Conservation (phyloP, 768 basidiomycete species). For the Cystofilobasidium ferigula region DNA sequence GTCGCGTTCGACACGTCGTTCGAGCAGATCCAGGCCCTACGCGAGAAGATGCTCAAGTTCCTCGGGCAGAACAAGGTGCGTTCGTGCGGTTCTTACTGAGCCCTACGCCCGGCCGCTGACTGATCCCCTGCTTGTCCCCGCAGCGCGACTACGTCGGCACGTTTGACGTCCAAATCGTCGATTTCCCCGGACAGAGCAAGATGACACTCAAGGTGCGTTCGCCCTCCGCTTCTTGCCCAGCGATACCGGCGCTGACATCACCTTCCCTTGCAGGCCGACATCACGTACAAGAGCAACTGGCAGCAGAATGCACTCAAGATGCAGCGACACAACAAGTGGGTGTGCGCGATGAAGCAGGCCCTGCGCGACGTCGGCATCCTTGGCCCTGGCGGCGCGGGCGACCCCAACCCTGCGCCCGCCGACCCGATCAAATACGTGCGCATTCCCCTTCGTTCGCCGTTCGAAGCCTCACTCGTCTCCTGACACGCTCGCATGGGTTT, state of each 20-base stretch:
- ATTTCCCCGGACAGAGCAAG: slow-evolving; percentile 57
- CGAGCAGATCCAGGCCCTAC: slow-evolving; percentile 64
- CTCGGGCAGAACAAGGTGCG: slow-evolving; percentile 46
- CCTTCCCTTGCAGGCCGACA: slow-evolving; percentile 11
- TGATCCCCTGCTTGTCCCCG: background rate
- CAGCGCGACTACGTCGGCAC: slow-evolving; percentile 61
- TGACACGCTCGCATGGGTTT: background rate
- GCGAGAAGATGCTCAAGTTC: slow-evolving; percentile 69
- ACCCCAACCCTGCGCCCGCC: slow-evolving; percentile 35
- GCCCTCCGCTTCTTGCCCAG: background rate
- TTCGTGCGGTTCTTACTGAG: background rate
- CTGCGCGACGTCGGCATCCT: slow-evolving; percentile 57
- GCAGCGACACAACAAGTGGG: slow-evolving; percentile 80
- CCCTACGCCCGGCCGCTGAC: background rate
- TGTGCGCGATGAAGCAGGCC: slow-evolving; percentile 68
- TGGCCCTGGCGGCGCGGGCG: slow-evolving; percentile 41
- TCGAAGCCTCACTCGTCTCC: no score
- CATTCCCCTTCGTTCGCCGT: background rate
- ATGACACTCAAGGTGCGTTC: slow-evolving; percentile 45
- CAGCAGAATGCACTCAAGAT: slow-evolving; percentile 54
- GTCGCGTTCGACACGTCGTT: slow-evolving; percentile 68
- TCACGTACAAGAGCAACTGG: slow-evolving; percentile 56
- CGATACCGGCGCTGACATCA: no score
- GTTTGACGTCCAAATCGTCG: slow-evolving; percentile 52
- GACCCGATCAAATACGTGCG: slow-evolving; percentile 28